Evolutionary conservation across 352 stramenopile species (phyloP).

Genomic region (Phytophthora macrochlamydospora): DNA sequence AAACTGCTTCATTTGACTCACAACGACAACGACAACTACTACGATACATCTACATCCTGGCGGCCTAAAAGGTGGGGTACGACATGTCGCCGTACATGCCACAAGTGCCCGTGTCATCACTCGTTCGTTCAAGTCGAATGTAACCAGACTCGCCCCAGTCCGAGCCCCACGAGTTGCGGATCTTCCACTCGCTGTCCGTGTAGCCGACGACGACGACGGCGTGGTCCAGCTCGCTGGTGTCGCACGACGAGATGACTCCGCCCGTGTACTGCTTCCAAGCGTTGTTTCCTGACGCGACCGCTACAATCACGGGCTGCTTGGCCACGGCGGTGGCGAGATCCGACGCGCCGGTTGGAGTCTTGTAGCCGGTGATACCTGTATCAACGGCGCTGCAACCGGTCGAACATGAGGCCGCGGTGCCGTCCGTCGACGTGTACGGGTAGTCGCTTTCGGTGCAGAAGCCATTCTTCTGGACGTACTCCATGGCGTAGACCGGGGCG

Average conservation of each 20-base stretch:
- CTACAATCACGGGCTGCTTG: slow-evolving; percentile 92
- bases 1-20: slow-evolving; percentile 13
- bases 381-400: slow-evolving; percentile 35
- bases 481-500: slow-evolving; percentile 88
- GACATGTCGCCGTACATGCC: slow-evolving; percentile 71
- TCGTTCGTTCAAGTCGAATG: slow-evolving; percentile 92
- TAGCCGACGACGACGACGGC: slow-evolving; percentile 98
- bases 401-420: slow-evolving; percentile 23
- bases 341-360: slow-evolving; percentile 49
- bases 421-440: slow-evolving; percentile 36
- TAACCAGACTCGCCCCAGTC: slow-evolving; percentile 95
- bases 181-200: slow-evolving; percentile 89
- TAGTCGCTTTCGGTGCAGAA: slow-evolving; percentile 61
- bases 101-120: slow-evolving; percentile 53
- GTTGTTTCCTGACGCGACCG: slow-evolving; percentile 94
- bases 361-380: slow-evolving; percentile 58
- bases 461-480: slow-evolving; percentile 90
- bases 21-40: background rate
- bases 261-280: slow-evolving; percentile 97
- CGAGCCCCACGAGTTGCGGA: slow-evolving; percentile 98
- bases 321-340: slow-evolving; percentile 27
- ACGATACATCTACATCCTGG: slow-evolving; percentile 10
- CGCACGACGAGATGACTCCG: slow-evolving; percentile 85
- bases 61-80: slow-evolving; percentile 41
- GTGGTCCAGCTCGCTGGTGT: slow-evolving; percentile 94